Base-by-base conservation (phyloP, 2,329 filamentous ascomycete species). In the Pseudohalonectria lignicola region DNA sequence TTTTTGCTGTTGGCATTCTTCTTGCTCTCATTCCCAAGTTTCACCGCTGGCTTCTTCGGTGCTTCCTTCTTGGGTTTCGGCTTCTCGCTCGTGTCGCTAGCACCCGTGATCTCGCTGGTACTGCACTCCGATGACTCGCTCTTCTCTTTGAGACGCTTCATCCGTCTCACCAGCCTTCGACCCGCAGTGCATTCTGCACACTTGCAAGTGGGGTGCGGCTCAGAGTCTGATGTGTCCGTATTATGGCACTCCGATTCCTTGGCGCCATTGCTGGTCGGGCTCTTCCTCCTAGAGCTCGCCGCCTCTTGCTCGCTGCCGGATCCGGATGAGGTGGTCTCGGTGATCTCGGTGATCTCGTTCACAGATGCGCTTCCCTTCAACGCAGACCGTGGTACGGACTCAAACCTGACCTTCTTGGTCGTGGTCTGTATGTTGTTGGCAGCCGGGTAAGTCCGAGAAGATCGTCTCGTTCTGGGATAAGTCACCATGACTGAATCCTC, bases 401-500 rank as follows among this genome's bases (percentile, higher is more conserved):
- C 47, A 39, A 70, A 70, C 13, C 61, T 62, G 23, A 70, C 66
- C 39, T 62, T 66, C 45, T 68, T 68, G 21, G 51, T 34, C 13
- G 28, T 10, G 5, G 8, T 26, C 7, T 26, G n/a, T n/a, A n/a
- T n/a, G n/a, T n/a, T n/a, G n/a, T n/a, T n/a, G n/a, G n/a, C n/a
- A n/a, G n/a, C n/a, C n/a, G n/a, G n/a, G n/a, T n/a, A n/a, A n/a
- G n/a, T n/a, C n/a, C n/a, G 25, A 15, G 13, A 15, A 12, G 21
- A 36, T 23, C 8, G 30, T 36, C 13, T 43, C 5, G 30, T 30
- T 32, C 67, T 63, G 1, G 70, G 69, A 37, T 70, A 69, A 2
- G 65, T 68, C 28, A 75, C 51, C 15, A 53, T 60, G 38, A 74
- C 50, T 3, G 59, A 64, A 37, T 75, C 70, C 19, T 62, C 56